Base-by-base conservation (phyloP, 2,329 filamentous ascomycete species). In the Venturia pyrina region DNA sequence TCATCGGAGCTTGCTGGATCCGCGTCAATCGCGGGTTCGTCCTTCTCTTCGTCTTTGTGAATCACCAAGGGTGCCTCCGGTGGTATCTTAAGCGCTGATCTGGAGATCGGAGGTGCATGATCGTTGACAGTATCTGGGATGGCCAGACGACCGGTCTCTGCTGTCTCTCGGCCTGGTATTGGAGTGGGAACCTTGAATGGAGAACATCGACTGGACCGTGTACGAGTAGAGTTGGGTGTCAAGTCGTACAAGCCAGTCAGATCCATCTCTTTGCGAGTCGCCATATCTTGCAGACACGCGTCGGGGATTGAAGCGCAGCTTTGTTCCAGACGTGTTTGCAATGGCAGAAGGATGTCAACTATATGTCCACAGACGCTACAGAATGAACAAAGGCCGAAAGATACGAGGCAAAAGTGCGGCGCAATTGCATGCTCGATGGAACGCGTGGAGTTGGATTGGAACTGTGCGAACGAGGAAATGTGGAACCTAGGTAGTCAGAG, bases 1-100 rank as follows among this genome's bases (percentile, higher is more conserved):
- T 24, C 60, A 62, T 62, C 37, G 15, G 37, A 62, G 60, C 60
- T 62, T 40, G 21, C 37, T 62, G 60, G 60, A 44, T 62, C 37
- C 15, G 32, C 34, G n/a, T 62, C 13, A 19, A 59, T 59, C 3
- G 15, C 53, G 17, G 28, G 15, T 37, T 37, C 32, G 5, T 59
- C 53, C 48, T 53, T 53, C 48, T 53, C 48, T 28, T 53, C 13
- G 28, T 19, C 15, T 28, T 10, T 40, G 32, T 37, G 28, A n/a
- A n/a, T 4, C 53, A n/a, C 32, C 4, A 28, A n/a, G 11, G 48
- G 21, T 53, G 21, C 24, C 48, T 28, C 48, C 5, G 48, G 21
- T 17, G 48, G 21, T 53, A 53, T 21, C 11, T 53, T 24, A 5
- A 53, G 48, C 4, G 53, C 15, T 11, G 32, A 37, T n/a, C 13